These are phyloP conservation scores for Colletotrichum liaoningense DNA, from an alignment of 2,329 filamentous ascomycete species.

Conservation along the genomic window DNA sequence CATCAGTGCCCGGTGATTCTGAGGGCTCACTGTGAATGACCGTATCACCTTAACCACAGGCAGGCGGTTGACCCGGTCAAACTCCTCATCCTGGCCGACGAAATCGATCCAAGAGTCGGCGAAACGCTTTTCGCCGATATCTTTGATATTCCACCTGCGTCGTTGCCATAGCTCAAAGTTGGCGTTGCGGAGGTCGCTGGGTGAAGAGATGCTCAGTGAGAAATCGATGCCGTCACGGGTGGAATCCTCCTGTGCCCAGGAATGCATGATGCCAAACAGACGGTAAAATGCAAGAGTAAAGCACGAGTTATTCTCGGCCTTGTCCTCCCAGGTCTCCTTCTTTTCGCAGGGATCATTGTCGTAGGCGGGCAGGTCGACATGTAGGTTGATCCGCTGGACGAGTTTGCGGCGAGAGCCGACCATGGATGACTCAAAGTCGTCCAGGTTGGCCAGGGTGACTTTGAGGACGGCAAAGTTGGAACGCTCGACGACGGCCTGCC, in stretches of 20 bases:
- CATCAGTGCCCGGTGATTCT: slow-evolving; percentile 36
- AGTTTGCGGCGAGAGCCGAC: slow-evolving; percentile 36
- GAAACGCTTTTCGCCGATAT: slow-evolving; percentile 40
- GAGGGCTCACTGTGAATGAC: slow-evolving; percentile 34
- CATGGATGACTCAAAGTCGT: slow-evolving; percentile 38
- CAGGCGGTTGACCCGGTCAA: slow-evolving; percentile 27
- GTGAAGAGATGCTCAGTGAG: slow-evolving; percentile 34
- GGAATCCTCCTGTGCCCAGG: slow-evolving; percentile 37
- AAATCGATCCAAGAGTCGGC: slow-evolving; percentile 36
- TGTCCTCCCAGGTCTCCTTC: slow-evolving; percentile 41
- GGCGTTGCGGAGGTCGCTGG: slow-evolving; percentile 38
- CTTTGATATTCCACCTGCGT: slow-evolving; percentile 36
- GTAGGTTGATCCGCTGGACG: slow-evolving; percentile 39
- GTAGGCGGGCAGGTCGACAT: slow-evolving; percentile 40
- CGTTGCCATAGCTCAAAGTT: slow-evolving; percentile 36
- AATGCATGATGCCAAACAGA: slow-evolving; percentile 39
- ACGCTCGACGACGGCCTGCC: slow-evolving; percentile 41
- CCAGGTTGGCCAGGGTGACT: slow-evolving; percentile 35
- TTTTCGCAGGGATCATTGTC: slow-evolving; percentile 35
- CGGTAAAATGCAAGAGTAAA: slow-evolving; percentile 40
- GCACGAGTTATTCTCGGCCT: slow-evolving; percentile 40
- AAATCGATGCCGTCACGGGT: slow-evolving; percentile 34
- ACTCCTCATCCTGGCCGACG: slow-evolving; percentile 36
- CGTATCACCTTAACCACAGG: slow-evolving; percentile 38
- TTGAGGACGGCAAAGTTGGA: slow-evolving; percentile 39